Base-by-base conservation (phyloP, 805 yeast genomes). In the Saccharomycopsis sp. region DNA sequence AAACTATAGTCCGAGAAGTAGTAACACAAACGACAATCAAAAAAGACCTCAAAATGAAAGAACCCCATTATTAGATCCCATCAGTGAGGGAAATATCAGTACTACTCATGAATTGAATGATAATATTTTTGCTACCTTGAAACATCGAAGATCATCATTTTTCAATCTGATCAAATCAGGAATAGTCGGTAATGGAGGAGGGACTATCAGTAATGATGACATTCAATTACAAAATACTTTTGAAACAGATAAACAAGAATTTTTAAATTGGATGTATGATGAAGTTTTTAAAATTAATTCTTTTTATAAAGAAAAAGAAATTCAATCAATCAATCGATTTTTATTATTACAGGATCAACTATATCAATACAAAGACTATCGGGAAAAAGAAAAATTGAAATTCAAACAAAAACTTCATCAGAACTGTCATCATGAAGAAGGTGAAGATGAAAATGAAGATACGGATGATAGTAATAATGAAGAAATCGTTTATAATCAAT, bases 301-400 rank as follows among this genome's bases (percentile, higher is more conserved):
- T 0, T 85, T 85, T 52, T 85, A 70, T 55, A 62, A 55, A 33
- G 73, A 68, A 23, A 74, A 69, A 48, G 94, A 83, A 51, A 62
- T 65, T 21, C 79, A 72, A 19, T 74, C 72, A 1, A 64, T 74
- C 33, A 73, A 72, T 42, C 63, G 89, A 42, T 79, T 70, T 49
- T 56, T 75, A 10, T 52, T 78, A 3, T 53, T 85, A 18, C 82
- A 80, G 53, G 82, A 74, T 49, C 95, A 85, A 56, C 54, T 86
- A 33, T 69, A 68, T 42, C 79, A 77, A 50, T 54, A 81, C 41
- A 65, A 72, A 34, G 79, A 77, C 33, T 83, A 77, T 42, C 66
- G 61, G 42, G 38, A 19, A 10, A 41, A 47, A 33, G 53, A 61
- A 9, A 49, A 54, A 36, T 31, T 36, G 2, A 40, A 45, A 21